Conservation (phyloP, 2,329 filamentous ascomycete genomes). For the Pseudomassariella vexata region DNA sequence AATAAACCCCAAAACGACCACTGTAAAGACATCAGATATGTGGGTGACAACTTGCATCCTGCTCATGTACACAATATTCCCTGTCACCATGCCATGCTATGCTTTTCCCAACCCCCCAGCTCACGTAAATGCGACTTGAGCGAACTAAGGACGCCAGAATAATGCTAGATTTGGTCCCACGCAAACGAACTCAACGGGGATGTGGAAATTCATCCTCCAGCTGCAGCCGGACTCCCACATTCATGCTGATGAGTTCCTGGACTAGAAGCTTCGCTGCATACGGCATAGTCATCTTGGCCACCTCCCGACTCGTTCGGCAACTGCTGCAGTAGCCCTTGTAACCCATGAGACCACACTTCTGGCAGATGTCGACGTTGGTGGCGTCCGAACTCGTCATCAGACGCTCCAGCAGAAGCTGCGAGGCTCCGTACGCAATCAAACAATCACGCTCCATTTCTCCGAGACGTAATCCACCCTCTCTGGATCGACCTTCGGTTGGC, state of each 20-base stretch:
- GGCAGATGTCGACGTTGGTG: constrained; percentile 88
- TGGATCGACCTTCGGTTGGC: constrained; percentile 89
- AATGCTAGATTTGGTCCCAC: neutral
- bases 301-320: constrained; percentile 76
- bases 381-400: constrained; percentile 93
- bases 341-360: constrained; percentile 89
- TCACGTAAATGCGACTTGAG: constrained; percentile 5
- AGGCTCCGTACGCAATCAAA: constrained; percentile 92
- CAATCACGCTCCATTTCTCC: constrained; percentile 99
- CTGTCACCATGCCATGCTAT: constrained; percentile 5
- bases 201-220: constrained; percentile 90
- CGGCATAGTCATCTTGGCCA: constrained; percentile 92
- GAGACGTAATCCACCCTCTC: constrained; percentile 85
- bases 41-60: too few species aligned
- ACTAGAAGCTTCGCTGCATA: constrained; percentile 95
- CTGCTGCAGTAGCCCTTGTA: constrained; percentile 93
- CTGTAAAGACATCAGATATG: too few species aligned
- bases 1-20: too few species aligned
- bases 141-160: constrained; percentile 13
- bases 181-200: constrained; percentile 26
- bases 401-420: constrained; percentile 83
- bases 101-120: constrained; percentile 7
- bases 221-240: constrained; percentile 88
- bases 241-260: constrained; percentile 97
- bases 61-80: too few species aligned